Base-by-base conservation (phyloP, 2,329 filamentous ascomycete species). In the Diaporthe helianthi region DNA sequence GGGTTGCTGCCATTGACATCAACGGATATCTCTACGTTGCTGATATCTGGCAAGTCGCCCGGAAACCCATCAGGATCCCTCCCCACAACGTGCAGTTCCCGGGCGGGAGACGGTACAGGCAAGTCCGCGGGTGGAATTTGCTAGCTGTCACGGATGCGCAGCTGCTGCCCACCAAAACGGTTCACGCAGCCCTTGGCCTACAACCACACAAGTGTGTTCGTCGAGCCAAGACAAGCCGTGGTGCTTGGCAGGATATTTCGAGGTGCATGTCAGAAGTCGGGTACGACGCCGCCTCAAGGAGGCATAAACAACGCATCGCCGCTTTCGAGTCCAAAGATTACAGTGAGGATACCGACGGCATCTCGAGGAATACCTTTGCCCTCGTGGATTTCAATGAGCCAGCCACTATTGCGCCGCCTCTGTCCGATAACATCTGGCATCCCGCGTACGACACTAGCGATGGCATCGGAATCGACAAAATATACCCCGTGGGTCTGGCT, bases 1-100 rank as follows among this genome's bases (percentile, higher is more conserved):
- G 83, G 71, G 74, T 89, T 1, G 80, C 82, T 29, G 86, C 83
- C 1, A 76, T 86, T 29, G 86, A 88, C 53, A 84, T 89, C 47
- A 74, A 76, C 13, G 86, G 85, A 1, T 76, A 72, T 12, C 73
- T 82, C 7, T 88, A 84, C 83, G 70, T 87, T 15, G 79, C 86
- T 51, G 79, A 86, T 52, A 86, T 89, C 17, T 89, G 86, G 86
- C 80, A 78, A 44, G 68, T 79, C 44, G 76, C 76, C 12, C 67
- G 60, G 36, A 65, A 44, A 17, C 74, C 74, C 1, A 51, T 80
- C 17, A 72, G 75, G 4, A 73, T 82, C 19, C 72, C 71, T 9
- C 72, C 69, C 10, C 68, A 71, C 41, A 69, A 64, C 51, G 70
- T 71, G 13, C 70, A 49, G 41, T 24, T 26, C 6, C 70, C 70